Percentiles rank a stretch among this genome's conserved stretches.
phyloP scores from a whole-genome alignment of 2,329 filamentous ascomycete genomes.

The Colletotrichum orbiculare region DNA sequence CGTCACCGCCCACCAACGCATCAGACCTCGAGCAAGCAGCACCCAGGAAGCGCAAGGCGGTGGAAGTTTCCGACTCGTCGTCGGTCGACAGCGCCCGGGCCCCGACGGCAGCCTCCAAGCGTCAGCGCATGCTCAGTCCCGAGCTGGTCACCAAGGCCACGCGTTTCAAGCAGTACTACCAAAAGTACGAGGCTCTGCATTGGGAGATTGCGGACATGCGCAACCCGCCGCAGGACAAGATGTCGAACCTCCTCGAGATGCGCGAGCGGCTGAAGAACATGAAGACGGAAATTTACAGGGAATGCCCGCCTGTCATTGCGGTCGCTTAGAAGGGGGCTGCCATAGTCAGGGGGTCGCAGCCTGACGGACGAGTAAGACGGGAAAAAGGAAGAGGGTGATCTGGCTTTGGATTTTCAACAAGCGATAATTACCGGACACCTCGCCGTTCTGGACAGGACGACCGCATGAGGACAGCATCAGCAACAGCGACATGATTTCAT shows the following conservation, averaged over 20 bases:
- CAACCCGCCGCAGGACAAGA: slow-evolving; percentile 62
- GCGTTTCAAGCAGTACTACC: slow-evolving; percentile 67
- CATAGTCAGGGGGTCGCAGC: neutral
- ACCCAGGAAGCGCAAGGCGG: slow-evolving; percentile 58
- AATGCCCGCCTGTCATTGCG: slow-evolving; percentile 48
- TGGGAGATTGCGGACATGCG: slow-evolving; percentile 62
- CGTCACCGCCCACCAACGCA: slow-evolving; percentile 73
- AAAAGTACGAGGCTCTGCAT: slow-evolving; percentile 67
- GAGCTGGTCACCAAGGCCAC: slow-evolving; percentile 65
- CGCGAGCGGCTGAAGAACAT: slow-evolving; percentile 63
- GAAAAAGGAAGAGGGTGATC: slow-evolving; percentile 11
- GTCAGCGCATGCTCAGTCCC: slow-evolving; percentile 51
- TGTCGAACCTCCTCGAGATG: slow-evolving; percentile 65
- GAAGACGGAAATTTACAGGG: slow-evolving; percentile 69
- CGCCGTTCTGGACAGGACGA: slow-evolving; percentile 34
- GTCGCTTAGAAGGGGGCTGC: slow-evolving; percentile 29
- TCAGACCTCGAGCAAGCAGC: slow-evolving; percentile 67
- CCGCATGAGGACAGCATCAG: slow-evolving; percentile 34
- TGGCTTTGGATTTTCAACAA: slow-evolving; percentile 21
- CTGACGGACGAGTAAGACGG: slow-evolving; percentile 7
- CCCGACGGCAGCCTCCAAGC: slow-evolving; percentile 46
- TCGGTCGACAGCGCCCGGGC: slow-evolving; percentile 32
- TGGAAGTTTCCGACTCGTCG: slow-evolving; percentile 35
- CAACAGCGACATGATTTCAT: slow-evolving; percentile 34
- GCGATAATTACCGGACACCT: slow-evolving; percentile 33